Evolutionary conservation across 441 rosid species (phyloP).

Genomic region (Corymbia citriodora): DNA sequence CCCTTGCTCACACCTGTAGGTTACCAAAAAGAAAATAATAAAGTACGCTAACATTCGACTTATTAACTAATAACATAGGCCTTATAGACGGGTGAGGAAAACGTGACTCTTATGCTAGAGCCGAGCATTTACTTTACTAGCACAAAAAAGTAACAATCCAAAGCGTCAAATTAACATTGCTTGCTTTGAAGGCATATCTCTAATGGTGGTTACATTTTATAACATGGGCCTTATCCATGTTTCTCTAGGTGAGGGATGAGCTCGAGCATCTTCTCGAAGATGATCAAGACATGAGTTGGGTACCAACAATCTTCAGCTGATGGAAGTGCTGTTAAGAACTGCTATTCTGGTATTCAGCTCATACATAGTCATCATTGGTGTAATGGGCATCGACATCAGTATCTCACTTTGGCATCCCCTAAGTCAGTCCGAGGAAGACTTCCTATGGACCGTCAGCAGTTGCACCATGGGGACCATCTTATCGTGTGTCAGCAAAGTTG

Average conservation of each 20-base stretch:
- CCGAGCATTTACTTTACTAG: not conserved
- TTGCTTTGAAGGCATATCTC: not conserved
- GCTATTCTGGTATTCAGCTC: conserved; percentile 57
- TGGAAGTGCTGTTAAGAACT: conserved; percentile 73
- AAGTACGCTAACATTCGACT: not conserved
- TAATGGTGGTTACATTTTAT: not conserved
- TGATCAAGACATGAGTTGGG: conserved; percentile 67
- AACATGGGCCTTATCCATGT: not conserved
- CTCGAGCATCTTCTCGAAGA: conserved; percentile 76
- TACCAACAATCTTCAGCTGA: conserved; percentile 57
- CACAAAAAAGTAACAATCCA: not conserved
- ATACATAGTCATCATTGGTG: conserved; percentile 44
- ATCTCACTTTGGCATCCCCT: conserved; percentile 28
- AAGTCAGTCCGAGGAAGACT: conserved; percentile 26
- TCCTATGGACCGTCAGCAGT: conserved; percentile 61
- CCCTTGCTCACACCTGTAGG: not conserved
- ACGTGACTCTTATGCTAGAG: not conserved
- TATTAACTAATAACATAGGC: not conserved
- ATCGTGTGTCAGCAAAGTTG: conserved; percentile 54
- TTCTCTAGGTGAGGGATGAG: conserved; percentile 64
- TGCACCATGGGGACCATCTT: conserved; percentile 37
- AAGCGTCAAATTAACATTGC: not conserved
- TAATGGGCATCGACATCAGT: conserved; percentile 60
- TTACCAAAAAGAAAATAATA: not conserved
- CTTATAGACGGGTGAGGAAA: not conserved